Evolutionary conservation across 1,284 basidiomycete genomes (phyloP).

Genomic region (Leccinum griseonigrum): DNA sequence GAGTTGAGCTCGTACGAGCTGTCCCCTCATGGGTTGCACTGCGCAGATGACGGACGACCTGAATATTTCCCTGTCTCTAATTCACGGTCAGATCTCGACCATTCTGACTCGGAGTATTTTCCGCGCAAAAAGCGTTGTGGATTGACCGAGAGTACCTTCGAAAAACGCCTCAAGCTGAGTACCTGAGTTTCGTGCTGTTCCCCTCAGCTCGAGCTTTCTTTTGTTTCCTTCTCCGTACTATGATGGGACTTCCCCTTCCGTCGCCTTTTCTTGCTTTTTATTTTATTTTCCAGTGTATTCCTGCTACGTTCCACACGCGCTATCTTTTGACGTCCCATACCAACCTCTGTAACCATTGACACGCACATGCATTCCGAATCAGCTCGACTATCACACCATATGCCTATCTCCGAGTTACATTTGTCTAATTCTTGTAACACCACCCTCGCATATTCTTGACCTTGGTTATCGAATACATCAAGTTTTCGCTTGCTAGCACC

Average conservation of each 20-base stretch:
- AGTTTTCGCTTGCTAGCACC: slow-evolving; percentile 12
- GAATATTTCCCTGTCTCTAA: slow-evolving; percentile 42
- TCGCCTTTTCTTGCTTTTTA: neutral
- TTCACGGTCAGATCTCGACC: slow-evolving; percentile 39
- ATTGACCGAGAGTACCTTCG: slow-evolving; percentile 20
- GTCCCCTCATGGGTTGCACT: slow-evolving; percentile 21
- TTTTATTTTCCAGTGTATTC: neutral
- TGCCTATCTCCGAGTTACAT: slow-evolving; percentile 20
- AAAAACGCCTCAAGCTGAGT: slow-evolving; percentile 32
- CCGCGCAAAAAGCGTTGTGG: slow-evolving; percentile 26
- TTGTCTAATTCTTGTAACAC: slow-evolving; percentile 36
- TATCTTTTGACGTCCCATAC: slow-evolving; percentile 17
- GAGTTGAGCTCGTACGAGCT: slow-evolving; percentile 29
- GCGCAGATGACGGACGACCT: slow-evolving; percentile 28
- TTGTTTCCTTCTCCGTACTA: neutral
- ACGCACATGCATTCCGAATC: slow-evolving; percentile 22
- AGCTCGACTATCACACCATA: slow-evolving; percentile 20
- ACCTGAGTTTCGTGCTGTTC: slow-evolving; percentile 17
- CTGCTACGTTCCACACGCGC: slow-evolving; percentile 17
- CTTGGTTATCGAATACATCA: slow-evolving; percentile 17
- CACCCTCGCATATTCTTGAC: slow-evolving; percentile 12
- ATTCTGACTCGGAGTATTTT: slow-evolving; percentile 26
- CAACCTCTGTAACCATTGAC: slow-evolving; percentile 25
- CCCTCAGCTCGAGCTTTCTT: slow-evolving; percentile 1
- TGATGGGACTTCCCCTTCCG: neutral